phyloP scores from a whole-genome alignment of 192 early-diverging fungal genomes.

The Dissophora globulifera region DNA sequence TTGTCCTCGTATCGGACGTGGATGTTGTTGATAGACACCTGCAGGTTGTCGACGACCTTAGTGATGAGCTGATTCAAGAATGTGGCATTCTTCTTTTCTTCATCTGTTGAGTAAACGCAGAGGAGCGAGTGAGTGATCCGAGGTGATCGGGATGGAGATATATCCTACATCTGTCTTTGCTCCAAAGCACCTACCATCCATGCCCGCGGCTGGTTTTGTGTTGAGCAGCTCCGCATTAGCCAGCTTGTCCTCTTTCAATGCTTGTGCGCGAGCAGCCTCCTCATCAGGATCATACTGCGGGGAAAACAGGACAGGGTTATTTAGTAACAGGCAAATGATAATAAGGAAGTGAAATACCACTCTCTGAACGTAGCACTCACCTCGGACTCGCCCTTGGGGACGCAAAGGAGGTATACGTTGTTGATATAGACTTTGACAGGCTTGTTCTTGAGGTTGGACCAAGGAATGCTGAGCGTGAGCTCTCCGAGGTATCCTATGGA shows the following conservation, averaged over 20 bases:
- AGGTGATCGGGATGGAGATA: no score
- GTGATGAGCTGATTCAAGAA: conserved; percentile 90
- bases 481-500: conserved; percentile 88
- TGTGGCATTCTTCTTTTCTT: conserved; percentile 79
- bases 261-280: conserved; percentile 79
- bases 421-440: conserved; percentile 91
- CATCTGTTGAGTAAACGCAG: conserved; percentile 25
- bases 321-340: no score
- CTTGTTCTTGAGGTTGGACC: conserved; percentile 95
- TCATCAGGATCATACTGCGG: conserved; percentile 85
- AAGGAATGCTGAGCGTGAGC: conserved; percentile 93
- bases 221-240: conserved; percentile 77
- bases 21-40: conserved; percentile 94
- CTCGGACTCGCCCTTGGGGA: conserved; percentile 78
- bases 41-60: conserved; percentile 96
- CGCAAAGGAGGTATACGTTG: conserved; percentile 88
- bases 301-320: no score
- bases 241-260: conserved; percentile 85
- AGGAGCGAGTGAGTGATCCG: no score
- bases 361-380: conserved; percentile 33
- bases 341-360: no score
- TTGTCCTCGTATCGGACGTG: conserved; percentile 96
- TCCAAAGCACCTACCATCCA: no score
- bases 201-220: conserved; percentile 32
- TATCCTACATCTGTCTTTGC: no score